Evolutionary conservation across 768 basidiomycete genomes (phyloP).

Genomic region (Sutorius australiensis): DNA sequence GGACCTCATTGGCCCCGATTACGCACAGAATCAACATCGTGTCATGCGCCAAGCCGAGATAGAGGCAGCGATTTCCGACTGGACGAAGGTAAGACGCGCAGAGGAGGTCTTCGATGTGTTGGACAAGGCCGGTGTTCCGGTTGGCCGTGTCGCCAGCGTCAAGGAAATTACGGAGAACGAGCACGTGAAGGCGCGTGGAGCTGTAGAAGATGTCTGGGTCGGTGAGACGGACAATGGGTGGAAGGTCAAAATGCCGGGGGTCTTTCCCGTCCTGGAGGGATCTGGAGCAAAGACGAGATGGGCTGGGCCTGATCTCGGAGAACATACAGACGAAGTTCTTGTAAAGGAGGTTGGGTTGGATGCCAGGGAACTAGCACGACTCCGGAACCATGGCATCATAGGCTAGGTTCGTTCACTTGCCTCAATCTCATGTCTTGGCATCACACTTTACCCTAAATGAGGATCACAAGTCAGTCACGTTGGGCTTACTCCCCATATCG

Average conservation of each 20-base stretch:
- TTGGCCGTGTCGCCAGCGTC: constrained; percentile 60
- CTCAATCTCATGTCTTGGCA: no score
- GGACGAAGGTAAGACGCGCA: constrained; percentile 49
- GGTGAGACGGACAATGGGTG: constrained; percentile 41
- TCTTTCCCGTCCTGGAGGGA: constrained; percentile 61
- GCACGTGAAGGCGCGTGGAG: constrained; percentile 51
- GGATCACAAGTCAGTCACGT: no score
- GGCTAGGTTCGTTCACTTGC: constrained; percentile 13
- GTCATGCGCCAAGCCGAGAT: constrained; percentile 47
- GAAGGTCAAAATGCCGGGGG: constrained; percentile 65
- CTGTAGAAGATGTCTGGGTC: constrained; percentile 59
- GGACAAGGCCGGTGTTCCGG: constrained; percentile 54
- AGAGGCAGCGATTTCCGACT: constrained; percentile 56
- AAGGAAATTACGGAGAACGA: constrained; percentile 59
- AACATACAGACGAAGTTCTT: constrained; percentile 51
- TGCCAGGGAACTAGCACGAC: constrained; percentile 33
- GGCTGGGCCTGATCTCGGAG: constrained; percentile 68
- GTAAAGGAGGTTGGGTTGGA: constrained; percentile 41
- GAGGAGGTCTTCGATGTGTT: constrained; percentile 53
- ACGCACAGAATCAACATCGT: constrained; percentile 42
- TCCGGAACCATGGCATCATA: constrained; percentile 32
- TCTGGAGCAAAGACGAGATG: constrained; percentile 55
- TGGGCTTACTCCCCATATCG: no score
- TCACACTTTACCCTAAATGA: no score
- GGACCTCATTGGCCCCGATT: constrained; percentile 55